These are phyloP conservation scores for Kodamaea fukazawae DNA, from an alignment of 805 yeast genomes.

Conservation along the genomic window DNA sequence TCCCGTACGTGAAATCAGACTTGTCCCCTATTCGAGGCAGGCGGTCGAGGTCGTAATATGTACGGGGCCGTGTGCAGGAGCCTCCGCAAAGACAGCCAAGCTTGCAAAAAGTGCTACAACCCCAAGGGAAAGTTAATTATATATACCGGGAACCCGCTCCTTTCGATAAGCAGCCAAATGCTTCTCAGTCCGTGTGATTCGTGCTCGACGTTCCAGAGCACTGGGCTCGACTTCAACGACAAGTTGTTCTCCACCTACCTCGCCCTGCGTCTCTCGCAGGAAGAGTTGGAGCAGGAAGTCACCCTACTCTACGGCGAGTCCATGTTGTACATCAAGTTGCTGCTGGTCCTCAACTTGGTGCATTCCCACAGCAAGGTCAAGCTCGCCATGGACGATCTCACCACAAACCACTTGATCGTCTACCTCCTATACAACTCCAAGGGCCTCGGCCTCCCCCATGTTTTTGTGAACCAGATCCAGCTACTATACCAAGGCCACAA, in stretches of 20 bases:
- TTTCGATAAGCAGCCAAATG: no score
- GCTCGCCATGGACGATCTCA: constrained; percentile 10
- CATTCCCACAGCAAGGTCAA: constrained; percentile 9
- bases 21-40: no score
- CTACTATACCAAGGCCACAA: constrained; percentile 19
- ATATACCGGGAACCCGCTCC: no score
- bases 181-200: constrained; percentile 20
- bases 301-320: constrained; percentile 12
- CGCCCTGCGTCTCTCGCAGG: constrained; percentile 4
- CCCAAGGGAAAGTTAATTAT: no score
- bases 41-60: no score
- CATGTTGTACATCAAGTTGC: constrained; percentile 15
- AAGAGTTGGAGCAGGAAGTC: constrained; percentile 8
- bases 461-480: constrained; percentile 18
- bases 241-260: constrained; percentile 11
- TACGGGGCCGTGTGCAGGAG: background rate
- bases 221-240: constrained; percentile 9
- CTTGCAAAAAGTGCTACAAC: no score
- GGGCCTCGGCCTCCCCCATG: constrained; percentile 2
- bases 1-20: no score
- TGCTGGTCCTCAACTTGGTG: constrained; percentile 16
- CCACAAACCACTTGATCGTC: constrained; percentile 19
- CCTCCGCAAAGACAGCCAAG: no score
- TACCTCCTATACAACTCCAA: constrained; percentile 17
- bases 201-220: constrained; percentile 14